Percentiles rank a stretch among this genome's conserved stretches.
Conservation (phyloP, 495 filamentous ascomycete genomes). For the Thozetella sp. region DNA sequence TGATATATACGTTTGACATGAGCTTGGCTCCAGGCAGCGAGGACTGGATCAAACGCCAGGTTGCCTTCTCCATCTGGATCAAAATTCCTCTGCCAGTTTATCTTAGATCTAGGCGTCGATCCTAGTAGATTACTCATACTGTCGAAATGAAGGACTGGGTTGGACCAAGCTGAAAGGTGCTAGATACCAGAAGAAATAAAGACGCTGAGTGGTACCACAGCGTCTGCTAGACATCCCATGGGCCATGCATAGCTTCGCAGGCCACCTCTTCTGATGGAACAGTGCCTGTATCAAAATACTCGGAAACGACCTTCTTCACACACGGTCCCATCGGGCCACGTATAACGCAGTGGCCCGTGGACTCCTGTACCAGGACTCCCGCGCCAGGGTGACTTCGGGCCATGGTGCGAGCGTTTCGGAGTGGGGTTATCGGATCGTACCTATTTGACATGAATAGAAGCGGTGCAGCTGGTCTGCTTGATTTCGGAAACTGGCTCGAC, state of each 20-base stretch:
- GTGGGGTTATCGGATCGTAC: background rate
- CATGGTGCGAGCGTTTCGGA: constrained; percentile 1
- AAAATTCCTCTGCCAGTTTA: background rate
- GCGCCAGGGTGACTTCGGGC: background rate
- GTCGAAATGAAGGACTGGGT: too few species aligned
- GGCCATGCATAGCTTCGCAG: background rate
- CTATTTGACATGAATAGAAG: background rate
- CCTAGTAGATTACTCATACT: too few species aligned
- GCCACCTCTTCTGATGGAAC: background rate
- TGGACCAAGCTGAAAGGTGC: too few species aligned
- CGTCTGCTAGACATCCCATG: too few species aligned
- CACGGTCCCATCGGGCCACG: background rate
- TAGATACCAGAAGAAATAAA: too few species aligned
- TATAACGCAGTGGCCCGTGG: background rate
- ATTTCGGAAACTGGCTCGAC: background rate
- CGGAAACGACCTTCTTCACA: constrained; percentile 1
- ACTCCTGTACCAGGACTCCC: constrained; percentile 1
- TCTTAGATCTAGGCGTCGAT: too few species aligned
- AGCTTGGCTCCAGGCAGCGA: background rate
- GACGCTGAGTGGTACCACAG: too few species aligned
- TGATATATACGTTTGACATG: constrained; percentile 2
- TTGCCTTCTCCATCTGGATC: background rate
- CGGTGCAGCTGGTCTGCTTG: background rate
- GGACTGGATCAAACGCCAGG: constrained; percentile 4
- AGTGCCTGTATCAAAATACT: constrained; percentile 1